Conservation (phyloP, 2,329 filamentous ascomycete genomes). For the Huntiella bhutanensis region DNA sequence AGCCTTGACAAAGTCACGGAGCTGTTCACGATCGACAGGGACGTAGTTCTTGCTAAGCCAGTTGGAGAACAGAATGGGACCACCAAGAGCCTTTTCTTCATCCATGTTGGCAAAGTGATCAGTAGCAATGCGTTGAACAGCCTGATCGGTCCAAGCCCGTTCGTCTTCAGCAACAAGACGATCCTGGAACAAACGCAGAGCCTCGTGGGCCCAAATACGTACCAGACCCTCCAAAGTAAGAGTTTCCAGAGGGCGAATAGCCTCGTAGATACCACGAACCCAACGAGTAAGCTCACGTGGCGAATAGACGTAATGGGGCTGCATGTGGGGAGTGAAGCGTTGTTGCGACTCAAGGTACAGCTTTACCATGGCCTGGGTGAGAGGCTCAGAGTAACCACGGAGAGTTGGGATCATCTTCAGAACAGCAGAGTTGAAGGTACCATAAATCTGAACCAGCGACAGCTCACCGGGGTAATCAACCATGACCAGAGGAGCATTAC, state of each 20-base stretch:
- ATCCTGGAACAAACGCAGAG: conserved; percentile 89
- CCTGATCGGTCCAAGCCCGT: conserved; percentile 82
- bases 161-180: conserved; percentile 89
- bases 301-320: conserved; percentile 98
- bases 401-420: conserved; percentile 91
- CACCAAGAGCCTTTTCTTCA: conserved; percentile 69
- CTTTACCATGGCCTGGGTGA: conserved; percentile 94
- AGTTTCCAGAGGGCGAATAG: conserved; percentile 77
- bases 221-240: conserved; percentile 80
- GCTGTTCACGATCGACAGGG: conserved; percentile 82
- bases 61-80: conserved; percentile 94
- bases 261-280: conserved; percentile 95
- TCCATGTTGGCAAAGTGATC: conserved; percentile 94
- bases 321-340: conserved; percentile 86
- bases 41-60: conserved; percentile 99
- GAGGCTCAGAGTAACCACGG: conserved; percentile 82
- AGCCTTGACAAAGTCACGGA: conserved; percentile 94
- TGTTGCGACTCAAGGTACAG: conserved; percentile 91
- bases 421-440: conserved; percentile 89
- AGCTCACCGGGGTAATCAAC: conserved; percentile 95
- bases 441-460: conserved; percentile 92
- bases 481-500: conserved; percentile 97
- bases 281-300: conserved; percentile 94
- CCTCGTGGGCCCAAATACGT: conserved; percentile 96
- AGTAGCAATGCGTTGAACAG: conserved; percentile 67